Evolutionary conservation across 148 eudicot species (phyloP).

Genomic region (Rhododendron vialii): DNA sequence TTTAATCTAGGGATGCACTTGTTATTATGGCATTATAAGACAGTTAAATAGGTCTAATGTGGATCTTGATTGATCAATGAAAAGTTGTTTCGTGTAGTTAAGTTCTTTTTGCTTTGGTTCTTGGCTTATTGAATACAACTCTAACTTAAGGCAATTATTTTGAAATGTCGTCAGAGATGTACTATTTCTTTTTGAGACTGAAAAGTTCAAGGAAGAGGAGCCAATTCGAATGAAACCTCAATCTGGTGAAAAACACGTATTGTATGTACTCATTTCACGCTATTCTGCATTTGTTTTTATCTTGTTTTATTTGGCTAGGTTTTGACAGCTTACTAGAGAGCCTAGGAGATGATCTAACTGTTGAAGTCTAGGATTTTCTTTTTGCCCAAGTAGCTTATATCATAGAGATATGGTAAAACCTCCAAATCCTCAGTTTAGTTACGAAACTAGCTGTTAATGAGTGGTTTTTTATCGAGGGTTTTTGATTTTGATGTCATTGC

Average conservation of each 20-base stretch:
- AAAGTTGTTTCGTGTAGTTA: too few relatives aligned
- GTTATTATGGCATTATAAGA: too few relatives aligned
- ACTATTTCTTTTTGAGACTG: constrained; percentile 63
- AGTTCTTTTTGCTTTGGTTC: too few relatives aligned
- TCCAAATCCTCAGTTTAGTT: constrained; percentile 5
- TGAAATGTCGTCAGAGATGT: constrained; percentile 39
- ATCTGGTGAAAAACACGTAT: constrained; percentile 81
- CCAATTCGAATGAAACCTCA: constrained; percentile 81
- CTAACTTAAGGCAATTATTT: not conserved
- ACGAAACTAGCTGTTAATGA: not conserved
- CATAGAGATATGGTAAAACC: constrained; percentile 54
- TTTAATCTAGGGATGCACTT: too few relatives aligned
- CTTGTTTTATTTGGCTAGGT: constrained; percentile 6
- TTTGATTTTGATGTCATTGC: constrained; percentile 25
- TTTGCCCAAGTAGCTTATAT: constrained; percentile 82
- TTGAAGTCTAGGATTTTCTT: constrained; percentile 79
- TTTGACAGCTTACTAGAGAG: constrained; percentile 85
- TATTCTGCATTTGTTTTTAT: not conserved
- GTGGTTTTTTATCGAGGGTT: not conserved
- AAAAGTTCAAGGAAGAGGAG: constrained; percentile 89
- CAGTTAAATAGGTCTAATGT: too few relatives aligned
- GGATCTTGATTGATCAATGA: too few relatives aligned
- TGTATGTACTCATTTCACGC: constrained; percentile 47
- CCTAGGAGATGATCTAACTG: constrained; percentile 78
- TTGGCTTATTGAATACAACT: not conserved